Evolutionary conservation across 2,329 filamentous ascomycete genomes (phyloP), one percentile per base, ranked within the genome.

Genomic region (Microthyrium microscopicum): DNA sequence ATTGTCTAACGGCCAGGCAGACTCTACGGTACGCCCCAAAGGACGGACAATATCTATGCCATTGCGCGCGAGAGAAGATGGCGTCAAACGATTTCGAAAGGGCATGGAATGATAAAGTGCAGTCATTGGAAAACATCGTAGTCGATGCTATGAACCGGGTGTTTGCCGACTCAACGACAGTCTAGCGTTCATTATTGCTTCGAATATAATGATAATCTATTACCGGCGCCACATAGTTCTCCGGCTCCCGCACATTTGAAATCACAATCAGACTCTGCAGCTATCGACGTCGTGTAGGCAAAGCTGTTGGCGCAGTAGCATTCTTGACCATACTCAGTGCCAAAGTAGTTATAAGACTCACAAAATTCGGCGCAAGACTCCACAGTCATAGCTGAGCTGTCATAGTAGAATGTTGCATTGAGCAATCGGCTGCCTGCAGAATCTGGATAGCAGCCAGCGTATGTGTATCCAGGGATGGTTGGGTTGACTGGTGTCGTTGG

Each of bases 281-380:
- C 34, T 5, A 16, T 34, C 38, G n/a, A n/a, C n/a, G n/a, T n/a
- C n/a, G n/a, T n/a, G n/a, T n/a, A n/a, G 3, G 39, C 35, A 12
- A 47, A 21, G 26, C 37, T 45, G 21, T 46, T 37, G 35, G 46
- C 44, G 31, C 44, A 50, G 8, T 25, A 57, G 49, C 68, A 71
- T 44, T 73, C 67, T 15, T 62, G 48, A 16, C 68, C 67, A 37
- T 70, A 73, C 47, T 72, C 67, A 38, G 74, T 55, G 22, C 68
- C 70, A 19, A 59, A 70, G 8, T 68, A 67, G 45, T 60, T 58
- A 48, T 71, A 74, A 42, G 60, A 73, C 36, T 57, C 46, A 25
- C 56, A 57, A 44, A 70, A 75, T 25, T 56, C 56, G 37, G 57
- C 48, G 9, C 72, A 57, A 43, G 70, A 74, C 43, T 56, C 55